A percentile compares a stretch with the other conserved stretches of the same genome.
phyloP scores from a whole-genome alignment of 345 rosid species.

The Citropsis articulata region DNA sequence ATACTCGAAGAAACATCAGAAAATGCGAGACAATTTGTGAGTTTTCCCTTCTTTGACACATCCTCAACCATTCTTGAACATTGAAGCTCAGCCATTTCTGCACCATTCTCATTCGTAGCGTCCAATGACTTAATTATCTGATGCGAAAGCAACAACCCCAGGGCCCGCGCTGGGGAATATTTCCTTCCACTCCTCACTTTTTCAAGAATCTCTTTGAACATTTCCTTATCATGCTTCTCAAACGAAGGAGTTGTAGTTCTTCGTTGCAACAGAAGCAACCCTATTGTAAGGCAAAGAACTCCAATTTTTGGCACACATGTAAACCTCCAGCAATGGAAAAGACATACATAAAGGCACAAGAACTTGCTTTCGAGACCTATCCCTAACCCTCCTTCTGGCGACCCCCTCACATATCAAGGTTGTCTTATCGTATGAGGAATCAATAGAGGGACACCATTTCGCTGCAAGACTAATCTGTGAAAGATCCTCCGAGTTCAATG shows the following conservation, averaged over 20 bases:
- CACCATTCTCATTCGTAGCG: background rate
- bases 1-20: background rate
- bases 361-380: constrained; percentile 22
- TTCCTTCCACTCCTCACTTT: constrained; percentile 7
- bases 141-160: constrained; percentile 10
- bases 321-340: constrained; percentile 16
- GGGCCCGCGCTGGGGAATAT: background rate
- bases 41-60: background rate
- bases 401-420: constrained; percentile 12
- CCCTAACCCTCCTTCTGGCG: constrained; percentile 7
- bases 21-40: background rate
- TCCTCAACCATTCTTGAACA: constrained; percentile 21
- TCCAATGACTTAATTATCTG: constrained; percentile 4
- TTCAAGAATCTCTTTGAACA: constrained; percentile 4
- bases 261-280: constrained; percentile 19
- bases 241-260: background rate
- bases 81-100: background rate
- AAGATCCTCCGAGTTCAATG: background rate
- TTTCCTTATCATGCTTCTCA: constrained; percentile 9
- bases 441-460: constrained; percentile 19
- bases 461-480: constrained; percentile 13
- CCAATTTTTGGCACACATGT: constrained; percentile 14
- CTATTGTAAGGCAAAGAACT: constrained; percentile 6
- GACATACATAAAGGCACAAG: constrained; percentile 16
- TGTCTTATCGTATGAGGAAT: background rate